Conservation (phyloP, 1,284 basidiomycete species). For the Mycena sp. region DNA sequence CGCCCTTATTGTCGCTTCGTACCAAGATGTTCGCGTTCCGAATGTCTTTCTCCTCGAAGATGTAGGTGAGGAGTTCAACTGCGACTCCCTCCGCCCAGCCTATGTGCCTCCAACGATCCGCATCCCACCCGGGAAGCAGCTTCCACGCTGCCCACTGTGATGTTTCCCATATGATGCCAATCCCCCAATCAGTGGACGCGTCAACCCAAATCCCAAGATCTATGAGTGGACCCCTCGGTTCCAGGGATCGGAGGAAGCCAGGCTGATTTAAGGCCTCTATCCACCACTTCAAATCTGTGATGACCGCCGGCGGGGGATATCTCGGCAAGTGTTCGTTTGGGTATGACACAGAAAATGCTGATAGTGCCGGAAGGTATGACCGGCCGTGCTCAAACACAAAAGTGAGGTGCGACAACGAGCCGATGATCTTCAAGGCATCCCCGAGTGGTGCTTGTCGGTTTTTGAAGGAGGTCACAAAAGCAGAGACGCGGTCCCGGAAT, state of each 20-base stretch:
- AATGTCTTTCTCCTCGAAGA: not conserved
- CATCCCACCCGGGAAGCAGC: not conserved
- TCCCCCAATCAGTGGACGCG: not conserved
- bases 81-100: conserved; percentile 2
- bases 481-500: not conserved
- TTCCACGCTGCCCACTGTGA: too few relatives aligned
- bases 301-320: not conserved
- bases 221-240: not conserved
- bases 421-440: not conserved
- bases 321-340: not conserved
- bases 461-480: not conserved
- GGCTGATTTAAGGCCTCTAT: not conserved
- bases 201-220: conserved; percentile 4
- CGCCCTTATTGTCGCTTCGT: conserved; percentile 18
- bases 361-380: not conserved
- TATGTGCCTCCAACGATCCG: not conserved
- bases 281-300: not conserved
- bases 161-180: not conserved
- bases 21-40: not conserved
- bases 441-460: not conserved
- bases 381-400: not conserved
- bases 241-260: not conserved
- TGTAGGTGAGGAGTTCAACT: not conserved
- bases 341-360: not conserved
- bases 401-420: not conserved